Evolutionary conservation across 257 asterid species (phyloP), one percentile per base, ranked within the genome.

Genomic region (Nicotiana noctiflora): DNA sequence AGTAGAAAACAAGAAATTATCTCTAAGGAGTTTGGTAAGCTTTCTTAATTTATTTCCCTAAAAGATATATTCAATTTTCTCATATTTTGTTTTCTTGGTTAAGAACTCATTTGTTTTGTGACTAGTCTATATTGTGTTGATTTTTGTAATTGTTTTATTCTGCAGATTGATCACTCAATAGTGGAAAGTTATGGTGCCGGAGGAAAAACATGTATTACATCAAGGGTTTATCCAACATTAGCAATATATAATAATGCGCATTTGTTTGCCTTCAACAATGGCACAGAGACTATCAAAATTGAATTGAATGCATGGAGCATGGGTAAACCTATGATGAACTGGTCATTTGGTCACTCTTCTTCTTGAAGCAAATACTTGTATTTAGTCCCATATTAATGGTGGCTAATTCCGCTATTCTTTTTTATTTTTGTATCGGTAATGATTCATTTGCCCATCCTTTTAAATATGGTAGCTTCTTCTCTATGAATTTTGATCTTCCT

Each of bases 111-210:
- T 19, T 11, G 1, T 68, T 9, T 5, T 40, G 3, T 1, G 5
- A 5, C 13, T 40, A 5, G 2, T 19, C 0, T 3, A 49, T 40
- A 34, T 51, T 34, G 32, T 51, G 0, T 52, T 53, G 29, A 5
- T 55, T 3, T 12, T 15, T 44, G 13, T 0, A 2, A 5, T 9
- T 25, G 1, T 4, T 70, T 51, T 11, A 63, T 56, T 6, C 1
- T 44, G 46, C 81, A 87, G 90, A 86, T 86, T 75, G 90, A 88
- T 82, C 83, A 88, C 32, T 88, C 90, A 0, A 89, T 88, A 46
- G 84, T 88, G 11, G 90, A 88, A 77, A 86, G 90, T 44, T 88
- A 82, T 78, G 90, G 88, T 6, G 82, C 49, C 3, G 88, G 85
- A 80, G 90, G 27, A 25, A 85, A 82, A 57, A 84, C 86, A 27